Base-by-base conservation (phyloP, 345 rosid genomes). In the Sonneratia alba region DNA sequence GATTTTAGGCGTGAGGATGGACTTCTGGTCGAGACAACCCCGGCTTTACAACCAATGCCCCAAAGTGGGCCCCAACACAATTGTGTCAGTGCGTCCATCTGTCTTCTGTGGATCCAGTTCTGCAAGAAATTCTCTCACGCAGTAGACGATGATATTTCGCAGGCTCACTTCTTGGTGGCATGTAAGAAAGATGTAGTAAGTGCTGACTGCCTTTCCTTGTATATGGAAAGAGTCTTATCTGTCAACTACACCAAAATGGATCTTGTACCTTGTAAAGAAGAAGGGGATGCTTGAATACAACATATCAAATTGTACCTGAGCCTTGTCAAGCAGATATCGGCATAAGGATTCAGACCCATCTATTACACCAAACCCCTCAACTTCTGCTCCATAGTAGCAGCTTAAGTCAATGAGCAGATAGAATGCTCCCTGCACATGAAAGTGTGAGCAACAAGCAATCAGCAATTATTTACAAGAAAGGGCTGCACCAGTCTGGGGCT, bases 401-500 rank as follows among this genome's bases (percentile, higher is more conserved):
- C 98, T 95, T 78, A 89, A 82, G 75, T 95, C 96, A 51, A 88
- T 76, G 73, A 95, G 92, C 72, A 90, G 94, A 80, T 95, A 90
- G 77, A 95, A 95, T 57, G 98, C 99, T 80, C 99, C 99, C 98
- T 92, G 87, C 83, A 84, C 36, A 62, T 14, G 38, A 34, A 27
- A 62, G 38, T 34, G 4, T 18, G 15, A 62, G 18, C 38, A 7
- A 34, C 27, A 24, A 62, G 66, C 11, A 34, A n/a, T 62, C 13
- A 4, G 36, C 36, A 62, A 59, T 24, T 11, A 10, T n/a, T 56
- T 64, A 77, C 66, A 51, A 27, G 15, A 47, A 38, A 10, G 51
- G 21, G 34, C 5, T 40, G n/a, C 49, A 67, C 12, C 14, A 9
- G 14, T 18, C 34, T 45, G 56, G 53, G 47, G 47, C 66, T 57